phyloP scores from a whole-genome alignment of 441 rosid species.

The Mallotus japonicus region DNA sequence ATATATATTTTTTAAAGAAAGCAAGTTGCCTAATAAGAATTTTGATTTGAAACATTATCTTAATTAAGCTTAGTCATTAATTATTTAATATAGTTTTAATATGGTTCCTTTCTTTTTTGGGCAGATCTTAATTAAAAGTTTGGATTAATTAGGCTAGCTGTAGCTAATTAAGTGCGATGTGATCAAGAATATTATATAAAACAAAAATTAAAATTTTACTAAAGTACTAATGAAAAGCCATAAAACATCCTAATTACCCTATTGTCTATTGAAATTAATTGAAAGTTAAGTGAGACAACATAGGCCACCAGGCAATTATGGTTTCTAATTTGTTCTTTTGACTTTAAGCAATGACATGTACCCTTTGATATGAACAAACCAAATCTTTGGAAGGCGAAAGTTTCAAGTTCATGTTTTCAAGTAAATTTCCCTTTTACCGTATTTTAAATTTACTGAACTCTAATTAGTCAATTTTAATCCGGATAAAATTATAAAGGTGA shows the following conservation, averaged over 20 bases:
- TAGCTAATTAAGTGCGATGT: not conserved
- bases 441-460: no score
- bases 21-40: slow-evolving; percentile 11
- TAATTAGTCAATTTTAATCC: no score
- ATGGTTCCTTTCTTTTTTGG: not conserved
- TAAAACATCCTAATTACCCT: slow-evolving; percentile 21
- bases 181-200: not conserved
- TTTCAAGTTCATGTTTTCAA: slow-evolving; percentile 36
- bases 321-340: slow-evolving; percentile 21
- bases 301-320: slow-evolving; percentile 29
- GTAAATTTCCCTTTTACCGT: no score
- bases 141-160: not conserved
- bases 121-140: slow-evolving; percentile 1
- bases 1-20: slow-evolving; percentile 1
- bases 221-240: not conserved
- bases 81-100: no score
- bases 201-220: not conserved
- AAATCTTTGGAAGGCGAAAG: slow-evolving; percentile 39
- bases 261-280: not conserved
- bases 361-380: slow-evolving; percentile 31
- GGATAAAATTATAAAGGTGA: no score
- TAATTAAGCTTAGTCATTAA: no score
- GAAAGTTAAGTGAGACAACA: slow-evolving; percentile 26
- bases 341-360: slow-evolving; percentile 33
- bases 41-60: not conserved